phyloP scores from a whole-genome alignment of 1,284 basidiomycete genomes.

The Entoloma clypeatum region DNA sequence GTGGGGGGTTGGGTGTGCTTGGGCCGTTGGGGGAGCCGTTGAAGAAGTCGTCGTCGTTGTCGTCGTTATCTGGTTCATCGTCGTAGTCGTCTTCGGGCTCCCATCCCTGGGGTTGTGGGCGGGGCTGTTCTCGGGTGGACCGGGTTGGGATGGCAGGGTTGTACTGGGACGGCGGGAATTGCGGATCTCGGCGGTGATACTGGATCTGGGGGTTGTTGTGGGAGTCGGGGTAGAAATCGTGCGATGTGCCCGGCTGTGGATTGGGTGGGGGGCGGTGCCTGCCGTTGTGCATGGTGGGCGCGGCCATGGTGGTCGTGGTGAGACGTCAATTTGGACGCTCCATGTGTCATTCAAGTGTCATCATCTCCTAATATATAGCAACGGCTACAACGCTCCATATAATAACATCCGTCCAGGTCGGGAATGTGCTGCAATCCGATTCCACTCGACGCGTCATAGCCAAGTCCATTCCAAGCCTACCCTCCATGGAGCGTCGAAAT shows the following conservation, averaged over 20 bases:
- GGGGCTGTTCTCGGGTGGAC: slow-evolving; percentile 7
- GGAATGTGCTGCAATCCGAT: too few relatives aligned
- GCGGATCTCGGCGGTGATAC: slow-evolving; percentile 10
- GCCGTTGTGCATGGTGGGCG: slow-evolving; percentile 15
- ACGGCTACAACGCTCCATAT: too few relatives aligned
- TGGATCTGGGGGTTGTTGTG: slow-evolving; percentile 3
- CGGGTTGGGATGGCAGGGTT: slow-evolving; percentile 12
- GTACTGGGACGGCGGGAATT: slow-evolving; percentile 10
- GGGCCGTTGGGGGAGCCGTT: slow-evolving; percentile 27
- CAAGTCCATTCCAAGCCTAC: too few relatives aligned
- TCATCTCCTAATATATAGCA: too few relatives aligned
- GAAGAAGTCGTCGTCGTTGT: slow-evolving; percentile 46
- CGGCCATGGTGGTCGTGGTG: slow-evolving; percentile 19
- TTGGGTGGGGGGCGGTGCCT: slow-evolving; percentile 15
- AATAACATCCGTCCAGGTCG: too few relatives aligned
- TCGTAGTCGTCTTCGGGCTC: slow-evolving; percentile 30
- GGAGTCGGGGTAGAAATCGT: slow-evolving; percentile 13
- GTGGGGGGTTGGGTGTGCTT: slow-evolving; percentile 22
- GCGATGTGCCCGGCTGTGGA: slow-evolving; percentile 4
- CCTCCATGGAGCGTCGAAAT: slow-evolving; percentile 96
- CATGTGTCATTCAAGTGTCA: too few relatives aligned
- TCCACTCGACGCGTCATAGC: too few relatives aligned
- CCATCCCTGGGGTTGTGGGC: slow-evolving; percentile 18
- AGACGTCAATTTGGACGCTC: too few relatives aligned
- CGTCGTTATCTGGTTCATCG: slow-evolving; percentile 32